Base-by-base conservation (phyloP, 2,329 filamentous ascomycete genomes). In the Diaporthe velutina region DNA sequence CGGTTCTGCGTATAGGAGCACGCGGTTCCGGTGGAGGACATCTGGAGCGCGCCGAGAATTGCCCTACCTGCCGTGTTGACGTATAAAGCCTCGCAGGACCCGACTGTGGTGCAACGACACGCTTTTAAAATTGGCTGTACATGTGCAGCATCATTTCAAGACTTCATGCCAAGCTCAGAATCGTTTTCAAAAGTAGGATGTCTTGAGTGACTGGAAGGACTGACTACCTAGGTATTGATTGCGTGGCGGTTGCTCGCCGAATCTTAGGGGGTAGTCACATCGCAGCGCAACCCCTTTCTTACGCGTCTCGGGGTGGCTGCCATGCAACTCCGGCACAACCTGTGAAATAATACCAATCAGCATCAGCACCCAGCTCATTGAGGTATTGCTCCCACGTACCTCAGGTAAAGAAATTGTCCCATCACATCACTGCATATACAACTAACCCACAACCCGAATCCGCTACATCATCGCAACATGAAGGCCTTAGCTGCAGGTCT, bases 221-320 rank as follows among this genome's bases (percentile, higher is more conserved):
- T 13, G 3, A 8, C 35, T 40, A 25, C 22, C 48, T 22, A 25
- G 48, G 57, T 30, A 42, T 13, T 15, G 35, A 40, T 30, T 61
- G 58, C 35, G 58, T 45, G 58, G 35, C 58, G 9, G 38, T 28
- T 61, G 58, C 38, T 17, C 30, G 13, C 13, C 38, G 35, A 13
- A 13, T 5, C 22, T 10, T 25, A 13, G n/a, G 22, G 48, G 48
- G 22, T 8, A 25, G 8, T 50, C 48, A 13, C 9, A 50, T 13
- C 58, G 13, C 25, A 61, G 12, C 30, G 28, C 38, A 61, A 45
- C 38, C 58, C 57, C 58, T 35, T 61, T 61, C 58, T 61, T 25
- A 61, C 58, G 58, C 38, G 38, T 45, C 38, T 61, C 40, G 15
- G 38, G 38, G 30, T 61, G 13, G 38, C 4, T n/a, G 15, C 15